Evolutionary conservation across 805 yeast genomes (phyloP), one percentile per base, ranked within the genome.

Genomic region (Monosporozyma solicola): DNA sequence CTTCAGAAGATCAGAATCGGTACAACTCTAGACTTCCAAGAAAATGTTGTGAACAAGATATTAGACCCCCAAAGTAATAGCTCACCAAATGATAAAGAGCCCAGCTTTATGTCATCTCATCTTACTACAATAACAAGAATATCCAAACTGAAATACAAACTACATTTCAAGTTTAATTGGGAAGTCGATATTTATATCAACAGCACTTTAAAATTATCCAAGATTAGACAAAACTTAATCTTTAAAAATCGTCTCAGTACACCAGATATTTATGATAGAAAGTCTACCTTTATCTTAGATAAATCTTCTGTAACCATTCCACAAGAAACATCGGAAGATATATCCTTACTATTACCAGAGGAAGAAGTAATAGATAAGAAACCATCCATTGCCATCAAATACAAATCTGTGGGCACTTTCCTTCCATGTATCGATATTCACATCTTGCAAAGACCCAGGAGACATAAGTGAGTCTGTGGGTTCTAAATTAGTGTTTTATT

Each of bases 391-490:
- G 50, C 49, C 1, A 59, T 59, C 41, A 57, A 50, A 20, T 66
- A 67, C 50, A 54, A 44, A 25, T 63, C 65, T 1, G 53, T 62
- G 35, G 33, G 55, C 15, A 65, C 57, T 25, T 54, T 65, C 8
- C 66, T 65, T 0, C 61, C 60, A 4, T 63, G 66, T 45, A 54
- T 68, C 6, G 65, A 62, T 41, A 55, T 66, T 3, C 67, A 67
- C 50, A 62, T 68, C 9, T 54, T 67, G 10, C 61, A 59, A 41
- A 55, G 72, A 29, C 72, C 72, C 27, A 64, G 59, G 56, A 60
- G 70, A 47, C 56, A 57, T 41, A 43, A 43, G 24, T 43, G 13
- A 43, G 20, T 35, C 15, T 10, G 10, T 13, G 4, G 10, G 13
- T 32, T 3, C 11, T 32, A 3, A 35, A 35, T 35, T 35, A 35